A percentile compares a stretch with the other conserved stretches of the same genome.
Conservation (phyloP, 306 rosid genomes). For the Crotalaria pallida region DNA sequence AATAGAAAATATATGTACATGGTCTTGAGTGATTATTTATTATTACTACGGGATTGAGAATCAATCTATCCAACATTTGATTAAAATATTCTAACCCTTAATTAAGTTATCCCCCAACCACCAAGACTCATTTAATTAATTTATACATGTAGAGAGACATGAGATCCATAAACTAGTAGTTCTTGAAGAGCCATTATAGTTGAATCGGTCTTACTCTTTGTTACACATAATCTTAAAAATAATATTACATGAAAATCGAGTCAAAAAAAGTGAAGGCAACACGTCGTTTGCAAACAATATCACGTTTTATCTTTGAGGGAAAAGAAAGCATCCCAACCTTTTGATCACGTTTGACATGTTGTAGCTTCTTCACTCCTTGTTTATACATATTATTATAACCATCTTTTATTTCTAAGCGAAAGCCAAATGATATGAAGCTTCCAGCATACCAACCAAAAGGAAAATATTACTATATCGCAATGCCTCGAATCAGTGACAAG, state of each 20-base stretch:
- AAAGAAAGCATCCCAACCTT: conserved; percentile 3
- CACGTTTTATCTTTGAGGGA: not conserved
- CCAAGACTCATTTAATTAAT: not conserved
- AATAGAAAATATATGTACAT: not conserved
- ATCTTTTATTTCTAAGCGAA: not conserved
- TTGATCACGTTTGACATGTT: conserved; percentile 21
- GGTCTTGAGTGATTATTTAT: conserved; percentile 13
- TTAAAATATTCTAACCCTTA: not conserved
- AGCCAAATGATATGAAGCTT: conserved; percentile 5
- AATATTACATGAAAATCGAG: not conserved
- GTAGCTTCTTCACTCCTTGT: not conserved
- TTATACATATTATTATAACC: not conserved
- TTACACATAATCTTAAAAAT: not conserved
- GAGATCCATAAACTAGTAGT: conserved; percentile 10
- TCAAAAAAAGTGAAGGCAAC: not conserved
- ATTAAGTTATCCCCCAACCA: conserved; percentile 16
- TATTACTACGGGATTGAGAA: not conserved
- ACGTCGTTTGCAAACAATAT: conserved; percentile 22
- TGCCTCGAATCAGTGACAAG: no score
- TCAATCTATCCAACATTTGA: not conserved
- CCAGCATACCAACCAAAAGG: not conserved
- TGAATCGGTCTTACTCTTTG: not conserved
- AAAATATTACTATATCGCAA: not conserved
- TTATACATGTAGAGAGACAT: not conserved
- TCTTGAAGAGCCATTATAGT: not conserved